A percentile compares a stretch with the other conserved stretches of the same genome.
phyloP scores from a whole-genome alignment of 495 filamentous ascomycete genomes.

The Podospora fimiseda region DNA sequence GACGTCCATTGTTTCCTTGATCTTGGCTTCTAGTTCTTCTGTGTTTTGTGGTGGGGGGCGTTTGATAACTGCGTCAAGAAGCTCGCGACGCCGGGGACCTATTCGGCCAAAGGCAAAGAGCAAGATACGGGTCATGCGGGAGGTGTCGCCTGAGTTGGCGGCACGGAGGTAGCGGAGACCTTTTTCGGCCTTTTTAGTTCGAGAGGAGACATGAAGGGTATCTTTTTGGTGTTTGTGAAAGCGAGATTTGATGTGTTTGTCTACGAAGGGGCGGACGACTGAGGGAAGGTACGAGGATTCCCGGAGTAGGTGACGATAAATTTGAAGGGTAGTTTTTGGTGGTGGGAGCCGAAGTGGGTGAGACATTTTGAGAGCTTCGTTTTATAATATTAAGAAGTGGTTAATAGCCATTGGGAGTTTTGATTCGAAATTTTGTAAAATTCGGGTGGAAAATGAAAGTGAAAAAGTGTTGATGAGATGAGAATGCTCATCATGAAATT shows the following conservation, averaged over 20 bases:
- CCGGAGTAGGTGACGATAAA: constrained; percentile 74
- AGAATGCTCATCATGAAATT: too few species aligned
- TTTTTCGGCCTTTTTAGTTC: constrained; percentile 28
- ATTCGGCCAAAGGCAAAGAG: constrained; percentile 64
- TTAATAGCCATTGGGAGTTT: too few species aligned
- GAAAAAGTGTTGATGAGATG: not conserved
- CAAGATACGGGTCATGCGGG: constrained; percentile 59
- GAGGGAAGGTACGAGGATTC: constrained; percentile 78
- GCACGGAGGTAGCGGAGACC: constrained; percentile 37
- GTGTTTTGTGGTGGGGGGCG: constrained; percentile 32
- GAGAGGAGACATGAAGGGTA: not conserved
- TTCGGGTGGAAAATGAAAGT: not conserved
- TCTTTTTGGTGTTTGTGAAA: constrained; percentile 39
- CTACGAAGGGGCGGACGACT: constrained; percentile 54
- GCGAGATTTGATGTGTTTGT: constrained; percentile 49
- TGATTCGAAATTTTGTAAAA: not conserved
- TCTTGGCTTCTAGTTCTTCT: constrained; percentile 23
- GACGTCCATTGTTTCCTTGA: not conserved
- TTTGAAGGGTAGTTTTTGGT: constrained; percentile 47
- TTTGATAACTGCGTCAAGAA: constrained; percentile 47
- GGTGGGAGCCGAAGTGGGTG: constrained; percentile 17
- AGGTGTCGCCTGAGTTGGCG: constrained; percentile 50
- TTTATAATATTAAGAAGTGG: too few species aligned
- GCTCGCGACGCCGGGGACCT: constrained; percentile 59
- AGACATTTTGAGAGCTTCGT: too few species aligned